Percentiles rank a stretch among this genome's conserved stretches.
Conservation (phyloP, 2,329 filamentous ascomycete genomes). For the Pestalotiopsis fici region DNA sequence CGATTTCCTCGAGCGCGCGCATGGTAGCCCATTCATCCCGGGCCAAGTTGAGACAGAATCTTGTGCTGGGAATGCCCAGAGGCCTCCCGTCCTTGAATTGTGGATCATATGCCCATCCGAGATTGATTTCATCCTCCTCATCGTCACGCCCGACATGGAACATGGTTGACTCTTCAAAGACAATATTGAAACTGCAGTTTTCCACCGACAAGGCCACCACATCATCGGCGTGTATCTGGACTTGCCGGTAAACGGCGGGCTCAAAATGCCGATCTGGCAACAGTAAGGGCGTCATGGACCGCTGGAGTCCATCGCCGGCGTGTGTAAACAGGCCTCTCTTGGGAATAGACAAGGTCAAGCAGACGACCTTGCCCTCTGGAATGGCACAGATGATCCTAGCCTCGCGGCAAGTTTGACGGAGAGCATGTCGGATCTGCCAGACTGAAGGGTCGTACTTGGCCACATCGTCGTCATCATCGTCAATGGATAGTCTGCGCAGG, state of each 20-base stretch:
- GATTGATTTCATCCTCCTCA: constrained; percentile 12
- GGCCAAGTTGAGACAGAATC: constrained; percentile 23
- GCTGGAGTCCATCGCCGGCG: constrained; percentile 26
- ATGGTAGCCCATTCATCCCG: constrained; percentile 12
- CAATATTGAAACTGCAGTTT: constrained; percentile 34
- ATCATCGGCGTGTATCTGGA: constrained; percentile 25
- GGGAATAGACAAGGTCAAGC: constrained; percentile 26
- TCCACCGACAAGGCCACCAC: constrained; percentile 28
- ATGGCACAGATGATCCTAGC: constrained; percentile 24
- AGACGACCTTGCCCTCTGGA: constrained; percentile 16
- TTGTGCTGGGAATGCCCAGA: constrained; percentile 13
- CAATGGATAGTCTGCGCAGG: constrained; percentile 26
- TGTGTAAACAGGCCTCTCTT: constrained; percentile 26
- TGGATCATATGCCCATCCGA: constrained; percentile 30
- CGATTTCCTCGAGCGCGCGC: constrained; percentile 8
- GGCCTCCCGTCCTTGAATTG: constrained; percentile 22
- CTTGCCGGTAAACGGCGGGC: constrained; percentile 19
- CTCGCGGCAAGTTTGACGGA: constrained; percentile 27
- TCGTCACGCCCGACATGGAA: constrained; percentile 11
- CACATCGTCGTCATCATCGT: constrained; percentile 25
- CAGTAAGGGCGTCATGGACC: constrained; percentile 15
- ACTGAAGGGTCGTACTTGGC: constrained; percentile 28
- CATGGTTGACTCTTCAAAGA: constrained; percentile 22
- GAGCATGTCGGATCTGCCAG: constrained; percentile 24
- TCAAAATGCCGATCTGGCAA: constrained; percentile 8